Percentiles rank a stretch among this genome's conserved stretches.
Evolutionary conservation across 176 grass and related monocot genomes (phyloP).

Genomic region (Puccinellia tenuiflora): DNA sequence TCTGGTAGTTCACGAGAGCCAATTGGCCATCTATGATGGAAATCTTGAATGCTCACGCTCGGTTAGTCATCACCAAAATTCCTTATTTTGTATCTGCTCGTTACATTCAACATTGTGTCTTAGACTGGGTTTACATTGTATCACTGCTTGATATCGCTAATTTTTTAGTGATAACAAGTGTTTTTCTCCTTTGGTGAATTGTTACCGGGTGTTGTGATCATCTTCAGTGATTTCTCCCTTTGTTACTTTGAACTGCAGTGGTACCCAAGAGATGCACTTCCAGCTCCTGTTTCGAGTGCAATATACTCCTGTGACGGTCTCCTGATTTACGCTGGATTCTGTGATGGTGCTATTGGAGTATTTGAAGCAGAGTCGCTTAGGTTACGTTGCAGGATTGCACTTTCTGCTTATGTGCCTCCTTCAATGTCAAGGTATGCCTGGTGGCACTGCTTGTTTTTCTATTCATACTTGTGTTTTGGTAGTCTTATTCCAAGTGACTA

Average conservation of each 20-base stretch:
- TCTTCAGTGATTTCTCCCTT: slow-evolving; percentile 11
- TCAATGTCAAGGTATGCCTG: slow-evolving; percentile 62
- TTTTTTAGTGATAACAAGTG: not conserved
- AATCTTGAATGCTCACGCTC: slow-evolving; percentile 81
- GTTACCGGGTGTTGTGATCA: not conserved
- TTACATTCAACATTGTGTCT: not conserved
- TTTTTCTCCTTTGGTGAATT: not conserved
- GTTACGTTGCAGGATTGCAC: slow-evolving; percentile 78
- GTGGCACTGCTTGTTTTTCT: not conserved
- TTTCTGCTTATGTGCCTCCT: slow-evolving; percentile 73
- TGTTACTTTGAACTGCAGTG: slow-evolving; percentile 46
- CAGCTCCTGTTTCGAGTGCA: slow-evolving; percentile 86
- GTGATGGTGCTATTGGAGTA: slow-evolving; percentile 91
- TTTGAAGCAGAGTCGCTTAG: slow-evolving; percentile 85
- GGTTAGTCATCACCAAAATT: slow-evolving; percentile 45
- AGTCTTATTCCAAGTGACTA: not conserved
- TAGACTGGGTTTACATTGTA: not conserved
- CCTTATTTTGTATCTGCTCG: not conserved
- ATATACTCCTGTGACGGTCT: slow-evolving; percentile 96
- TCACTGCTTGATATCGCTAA: not conserved
- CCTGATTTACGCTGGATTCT: slow-evolving; percentile 73
- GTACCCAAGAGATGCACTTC: slow-evolving; percentile 72
- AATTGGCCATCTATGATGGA: slow-evolving; percentile 84
- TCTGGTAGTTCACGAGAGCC: slow-evolving; percentile 89
- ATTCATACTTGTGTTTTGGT: not conserved